Conservation (phyloP, 352 stramenopile genomes). For the Thalassiosira ordinaria region DNA sequence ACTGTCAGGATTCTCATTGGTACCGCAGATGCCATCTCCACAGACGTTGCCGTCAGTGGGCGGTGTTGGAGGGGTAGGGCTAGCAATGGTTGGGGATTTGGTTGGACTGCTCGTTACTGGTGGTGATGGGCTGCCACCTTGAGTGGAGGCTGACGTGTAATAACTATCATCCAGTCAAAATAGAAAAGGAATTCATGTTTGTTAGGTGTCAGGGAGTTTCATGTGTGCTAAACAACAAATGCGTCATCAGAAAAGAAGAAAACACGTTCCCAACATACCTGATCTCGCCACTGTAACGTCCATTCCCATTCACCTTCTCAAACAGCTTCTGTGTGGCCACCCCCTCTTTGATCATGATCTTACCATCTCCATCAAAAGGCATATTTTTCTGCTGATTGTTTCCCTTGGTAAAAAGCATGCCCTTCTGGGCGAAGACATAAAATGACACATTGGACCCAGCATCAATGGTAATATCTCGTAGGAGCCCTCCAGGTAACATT, state of each 20-base stretch:
- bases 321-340: too few species aligned
- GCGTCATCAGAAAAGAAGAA: too few species aligned
- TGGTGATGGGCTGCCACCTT: background rate
- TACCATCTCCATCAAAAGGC: too few species aligned
- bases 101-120: background rate
- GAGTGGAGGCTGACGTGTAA: background rate
- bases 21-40: background rate
- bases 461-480: conserved; percentile 2
- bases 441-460: conserved; percentile 26
- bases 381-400: too few species aligned
- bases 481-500: conserved; percentile 8
- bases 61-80: background rate
- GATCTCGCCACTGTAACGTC: too few species aligned
- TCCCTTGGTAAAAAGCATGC: background rate
- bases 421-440: conserved; percentile 4
- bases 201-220: too few species aligned
- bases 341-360: too few species aligned
- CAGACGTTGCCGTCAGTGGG: background rate
- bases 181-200: too few species aligned
- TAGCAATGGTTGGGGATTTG: background rate
- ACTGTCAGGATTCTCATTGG: background rate
- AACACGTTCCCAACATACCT: too few species aligned
- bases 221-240: too few species aligned
- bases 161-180: too few species aligned
- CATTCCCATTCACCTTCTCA: too few species aligned